These are phyloP conservation scores for Alternaria solani DNA, from an alignment of 2,329 filamentous ascomycete genomes.

Conservation along the genomic window DNA sequence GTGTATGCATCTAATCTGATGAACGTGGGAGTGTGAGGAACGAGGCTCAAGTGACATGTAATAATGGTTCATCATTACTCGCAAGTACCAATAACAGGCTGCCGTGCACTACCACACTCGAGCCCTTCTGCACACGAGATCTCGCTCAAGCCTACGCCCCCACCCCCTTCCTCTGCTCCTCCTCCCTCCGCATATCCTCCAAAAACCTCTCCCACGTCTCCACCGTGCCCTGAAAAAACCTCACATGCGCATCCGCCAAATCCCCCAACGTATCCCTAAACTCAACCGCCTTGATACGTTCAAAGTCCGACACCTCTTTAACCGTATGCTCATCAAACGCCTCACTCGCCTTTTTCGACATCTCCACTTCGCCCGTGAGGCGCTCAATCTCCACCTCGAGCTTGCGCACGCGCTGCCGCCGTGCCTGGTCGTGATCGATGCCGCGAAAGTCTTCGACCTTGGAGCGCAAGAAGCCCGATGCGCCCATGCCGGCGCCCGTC, in stretches of 20 bases:
- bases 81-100: neutral
- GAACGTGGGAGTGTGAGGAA: neutral
- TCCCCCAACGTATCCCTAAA: constrained; percentile 87
- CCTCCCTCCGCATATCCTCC: constrained; percentile 82
- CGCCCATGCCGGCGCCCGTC: constrained; percentile 71
- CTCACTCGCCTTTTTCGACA: constrained; percentile 84
- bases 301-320: constrained; percentile 90
- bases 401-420: constrained; percentile 85
- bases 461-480: constrained; percentile 86
- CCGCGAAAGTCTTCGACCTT: constrained; percentile 97
- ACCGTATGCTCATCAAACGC: constrained; percentile 97
- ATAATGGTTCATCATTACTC: constrained; percentile 1
- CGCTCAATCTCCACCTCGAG: constrained; percentile 93
- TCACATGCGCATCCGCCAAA: constrained; percentile 83
- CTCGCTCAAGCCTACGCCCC: constrained; percentile 20
- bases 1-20: neutral
- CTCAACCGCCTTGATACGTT: constrained; percentile 93
- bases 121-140: neutral
- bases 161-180: constrained; percentile 44
- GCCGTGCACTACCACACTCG: neutral
- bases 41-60: neutral
- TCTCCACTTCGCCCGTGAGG: constrained; percentile 84
- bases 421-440: constrained; percentile 92
- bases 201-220: constrained; percentile 90
- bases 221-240: constrained; percentile 82